phyloP scores from a whole-genome alignment of 2,329 filamentous ascomycete species.

The Penicillium sp. region DNA sequence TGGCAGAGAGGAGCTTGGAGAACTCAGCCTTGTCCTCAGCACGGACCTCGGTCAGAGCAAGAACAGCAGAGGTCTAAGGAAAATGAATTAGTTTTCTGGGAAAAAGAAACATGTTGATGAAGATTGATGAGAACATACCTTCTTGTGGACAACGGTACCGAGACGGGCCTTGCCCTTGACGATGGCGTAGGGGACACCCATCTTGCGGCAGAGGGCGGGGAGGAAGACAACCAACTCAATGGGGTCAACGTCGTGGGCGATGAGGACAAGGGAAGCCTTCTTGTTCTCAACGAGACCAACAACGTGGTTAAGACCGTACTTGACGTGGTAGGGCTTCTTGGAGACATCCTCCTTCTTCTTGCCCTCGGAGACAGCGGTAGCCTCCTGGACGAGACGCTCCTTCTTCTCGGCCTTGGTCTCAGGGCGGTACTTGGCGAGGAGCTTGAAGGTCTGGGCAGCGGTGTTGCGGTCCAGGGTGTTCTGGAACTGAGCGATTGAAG shows the following conservation, averaged over 20 bases:
- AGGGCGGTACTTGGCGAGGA: constrained; percentile 99
- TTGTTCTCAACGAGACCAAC: constrained; percentile 98
- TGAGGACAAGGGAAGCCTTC: constrained; percentile 97
- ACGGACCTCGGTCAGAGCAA: constrained; percentile 94
- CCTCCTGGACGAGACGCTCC: constrained; percentile 97
- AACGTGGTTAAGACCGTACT: constrained; percentile 99
- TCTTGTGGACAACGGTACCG: constrained; percentile 99
- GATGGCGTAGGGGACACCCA: constrained; percentile 98
- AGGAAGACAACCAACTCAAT: constrained; percentile 99
- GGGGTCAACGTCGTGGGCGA: constrained; percentile 98
- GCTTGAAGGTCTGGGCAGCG: constrained; percentile 94
- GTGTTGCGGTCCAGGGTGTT: constrained; percentile 95
- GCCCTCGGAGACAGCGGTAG: constrained; percentile 93
- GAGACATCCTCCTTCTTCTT: constrained; percentile 99
- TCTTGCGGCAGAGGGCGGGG: constrained; percentile 98
- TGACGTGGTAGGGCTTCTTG: constrained; percentile 99
- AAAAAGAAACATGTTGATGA: not conserved
- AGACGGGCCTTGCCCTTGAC: constrained; percentile 99
- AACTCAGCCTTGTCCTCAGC: constrained; percentile 98
- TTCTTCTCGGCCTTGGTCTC: constrained; percentile 99
- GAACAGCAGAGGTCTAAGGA: constrained; percentile 78
- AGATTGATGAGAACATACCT: constrained; percentile 34
- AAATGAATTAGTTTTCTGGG: constrained; percentile 22
- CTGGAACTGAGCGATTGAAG: constrained; percentile 95
- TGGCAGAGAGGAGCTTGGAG: constrained; percentile 86